phyloP scores from a whole-genome alignment of 495 filamentous ascomycete genomes.

The Penicillium turbatum region DNA sequence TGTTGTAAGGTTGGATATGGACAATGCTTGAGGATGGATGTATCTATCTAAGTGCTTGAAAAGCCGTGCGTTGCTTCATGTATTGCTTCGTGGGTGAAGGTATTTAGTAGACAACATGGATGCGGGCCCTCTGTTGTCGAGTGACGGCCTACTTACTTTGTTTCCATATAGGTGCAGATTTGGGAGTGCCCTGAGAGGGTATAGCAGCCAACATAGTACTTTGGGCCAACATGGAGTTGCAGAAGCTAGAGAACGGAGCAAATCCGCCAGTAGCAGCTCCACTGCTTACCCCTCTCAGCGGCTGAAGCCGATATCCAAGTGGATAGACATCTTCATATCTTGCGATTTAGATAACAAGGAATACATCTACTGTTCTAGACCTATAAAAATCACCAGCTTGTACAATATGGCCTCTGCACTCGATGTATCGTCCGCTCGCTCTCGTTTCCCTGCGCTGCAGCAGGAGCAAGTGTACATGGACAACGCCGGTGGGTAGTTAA shows the following conservation, averaged over 20 bases:
- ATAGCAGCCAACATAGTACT: no score
- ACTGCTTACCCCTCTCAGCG: slow-evolving; percentile 5
- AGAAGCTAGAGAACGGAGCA: neutral
- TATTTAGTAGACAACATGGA: neutral
- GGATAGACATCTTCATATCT: neutral
- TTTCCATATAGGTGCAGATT: neutral
- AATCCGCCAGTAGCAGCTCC: neutral
- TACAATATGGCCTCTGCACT: slow-evolving; percentile 31
- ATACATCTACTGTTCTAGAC: neutral
- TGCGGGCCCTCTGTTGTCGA: neutral
- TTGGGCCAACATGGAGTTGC: no score
- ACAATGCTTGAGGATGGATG: neutral
- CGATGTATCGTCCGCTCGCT: slow-evolving; percentile 50
- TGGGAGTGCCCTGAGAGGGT: no score
- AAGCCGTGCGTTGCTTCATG: no score
- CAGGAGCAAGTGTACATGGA: slow-evolving; percentile 67
- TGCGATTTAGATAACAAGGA: neutral
- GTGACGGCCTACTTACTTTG: neutral
- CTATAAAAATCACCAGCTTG: neutral
- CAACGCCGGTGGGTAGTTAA: slow-evolving; percentile 48
- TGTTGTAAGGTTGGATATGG: neutral
- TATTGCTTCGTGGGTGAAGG: no score
- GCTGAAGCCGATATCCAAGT: slow-evolving; percentile 7
- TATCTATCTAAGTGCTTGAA: neutral
- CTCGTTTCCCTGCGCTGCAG: slow-evolving; percentile 61